These are phyloP conservation scores for Calycina herbarum DNA, from an alignment of 2,329 filamentous ascomycete species.

Conservation along the genomic window DNA sequence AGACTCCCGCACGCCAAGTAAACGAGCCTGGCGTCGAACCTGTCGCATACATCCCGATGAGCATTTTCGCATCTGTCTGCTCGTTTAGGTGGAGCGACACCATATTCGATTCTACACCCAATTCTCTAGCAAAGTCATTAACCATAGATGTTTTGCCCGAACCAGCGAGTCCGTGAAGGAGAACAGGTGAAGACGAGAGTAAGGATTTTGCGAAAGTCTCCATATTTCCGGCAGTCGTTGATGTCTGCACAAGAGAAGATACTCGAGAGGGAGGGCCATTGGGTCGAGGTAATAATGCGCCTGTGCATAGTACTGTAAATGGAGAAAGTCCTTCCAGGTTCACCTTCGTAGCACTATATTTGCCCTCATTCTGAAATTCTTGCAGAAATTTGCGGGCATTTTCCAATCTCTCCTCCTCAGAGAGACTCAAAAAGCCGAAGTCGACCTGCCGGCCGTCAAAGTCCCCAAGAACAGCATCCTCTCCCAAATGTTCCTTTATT, in stretches of 20 bases:
- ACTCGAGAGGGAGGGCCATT: slow-evolving; percentile 47
- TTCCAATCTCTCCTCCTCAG: slow-evolving; percentile 48
- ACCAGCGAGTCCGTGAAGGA: slow-evolving; percentile 81
- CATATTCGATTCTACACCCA: slow-evolving; percentile 79
- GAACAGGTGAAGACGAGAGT: slow-evolving; percentile 66
- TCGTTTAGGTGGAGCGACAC: slow-evolving; percentile 96
- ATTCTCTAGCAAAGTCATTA: slow-evolving; percentile 75
- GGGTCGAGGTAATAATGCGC: slow-evolving; percentile 66
- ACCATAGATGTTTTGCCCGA: slow-evolving; percentile 88
- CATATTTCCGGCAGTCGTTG: slow-evolving; percentile 73
- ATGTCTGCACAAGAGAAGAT: slow-evolving; percentile 64
- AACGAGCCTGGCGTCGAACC: slow-evolving; percentile 87
- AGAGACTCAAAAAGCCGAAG: slow-evolving; percentile 68
- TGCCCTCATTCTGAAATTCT: neutral
- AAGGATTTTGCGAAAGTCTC: slow-evolving; percentile 67
- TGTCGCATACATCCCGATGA: slow-evolving; percentile 91
- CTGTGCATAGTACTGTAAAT: slow-evolving; percentile 64
- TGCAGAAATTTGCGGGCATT: slow-evolving; percentile 23
- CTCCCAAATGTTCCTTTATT: slow-evolving; percentile 63
- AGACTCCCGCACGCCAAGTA: slow-evolving; percentile 84
- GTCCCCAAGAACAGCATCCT: slow-evolving; percentile 60
- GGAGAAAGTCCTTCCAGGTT: slow-evolving; percentile 51
- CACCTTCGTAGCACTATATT: slow-evolving; percentile 12
- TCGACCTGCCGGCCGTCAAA: slow-evolving; percentile 79
- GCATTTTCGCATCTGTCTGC: slow-evolving; percentile 95